Evolutionary conservation across 192 early-diverging fungal species (phyloP).

Genomic region (Kappamyces sp.): DNA sequence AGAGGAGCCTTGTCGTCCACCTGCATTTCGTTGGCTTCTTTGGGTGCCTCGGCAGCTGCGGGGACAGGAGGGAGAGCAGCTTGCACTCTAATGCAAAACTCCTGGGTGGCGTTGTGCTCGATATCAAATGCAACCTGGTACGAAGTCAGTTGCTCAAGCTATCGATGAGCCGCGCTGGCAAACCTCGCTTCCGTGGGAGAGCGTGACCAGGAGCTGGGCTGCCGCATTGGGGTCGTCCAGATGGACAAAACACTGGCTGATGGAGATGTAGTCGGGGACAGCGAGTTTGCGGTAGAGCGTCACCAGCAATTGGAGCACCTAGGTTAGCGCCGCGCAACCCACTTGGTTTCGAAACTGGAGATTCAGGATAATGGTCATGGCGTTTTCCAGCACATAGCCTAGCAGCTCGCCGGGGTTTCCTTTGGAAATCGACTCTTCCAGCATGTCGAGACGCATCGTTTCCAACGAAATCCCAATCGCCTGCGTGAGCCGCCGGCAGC

Average conservation of each 20-base stretch:
- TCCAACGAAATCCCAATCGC: conserved; percentile 96
- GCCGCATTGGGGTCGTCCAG: conserved; percentile 73
- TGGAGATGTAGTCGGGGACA: conserved; percentile 87
- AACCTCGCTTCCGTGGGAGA: conserved; percentile 53
- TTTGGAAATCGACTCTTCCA: conserved; percentile 75
- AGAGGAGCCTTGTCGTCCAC: conserved; percentile 42
- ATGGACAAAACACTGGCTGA: conserved; percentile 87
- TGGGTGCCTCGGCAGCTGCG: conserved; percentile 18
- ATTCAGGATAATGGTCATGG: conserved; percentile 79
- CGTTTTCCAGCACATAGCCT: conserved; percentile 77
- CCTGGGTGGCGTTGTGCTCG: conserved; percentile 93
- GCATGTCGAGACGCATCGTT: conserved; percentile 79
- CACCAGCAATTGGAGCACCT: conserved; percentile 70
- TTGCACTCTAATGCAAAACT: conserved; percentile 82
- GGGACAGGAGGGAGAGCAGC: conserved; percentile 43
- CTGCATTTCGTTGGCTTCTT: conserved; percentile 42
- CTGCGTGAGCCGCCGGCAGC: conserved; percentile 27
- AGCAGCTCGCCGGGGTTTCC: conserved; percentile 59
- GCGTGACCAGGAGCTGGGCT: conserved; percentile 65
- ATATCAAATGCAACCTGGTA: conserved; percentile 98
- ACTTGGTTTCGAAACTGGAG: conserved; percentile 79
- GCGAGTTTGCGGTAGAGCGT: conserved; percentile 64
- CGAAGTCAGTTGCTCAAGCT: conserved; percentile 68
- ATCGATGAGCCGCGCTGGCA: conserved; percentile 31
- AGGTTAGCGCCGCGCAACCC: neutral